These are phyloP conservation scores for Colletotrichum orbiculare DNA, from an alignment of 2,329 filamentous ascomycete species.

Conservation along the genomic window DNA sequence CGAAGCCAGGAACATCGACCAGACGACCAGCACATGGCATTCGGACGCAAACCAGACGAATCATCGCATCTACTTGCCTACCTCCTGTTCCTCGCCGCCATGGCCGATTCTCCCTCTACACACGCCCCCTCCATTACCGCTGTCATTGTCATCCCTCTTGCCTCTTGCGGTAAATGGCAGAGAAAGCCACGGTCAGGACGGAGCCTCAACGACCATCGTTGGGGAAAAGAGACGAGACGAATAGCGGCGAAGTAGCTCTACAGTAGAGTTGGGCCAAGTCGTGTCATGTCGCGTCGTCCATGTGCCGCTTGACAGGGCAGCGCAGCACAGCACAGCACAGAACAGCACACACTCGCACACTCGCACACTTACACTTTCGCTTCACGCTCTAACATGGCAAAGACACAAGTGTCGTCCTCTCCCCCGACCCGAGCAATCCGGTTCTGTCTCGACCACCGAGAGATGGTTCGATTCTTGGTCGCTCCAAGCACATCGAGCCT, in stretches of 20 bases:
- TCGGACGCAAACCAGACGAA: constrained; percentile 24
- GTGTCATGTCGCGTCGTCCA: constrained; percentile 3
- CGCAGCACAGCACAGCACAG: constrained; percentile 5
- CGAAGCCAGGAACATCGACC: constrained; percentile 19
- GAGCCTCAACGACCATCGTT: constrained; percentile 13
- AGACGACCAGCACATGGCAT: constrained; percentile 31
- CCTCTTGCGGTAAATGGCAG: constrained; percentile 33
- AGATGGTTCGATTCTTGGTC: neutral
- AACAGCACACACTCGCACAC: neutral
- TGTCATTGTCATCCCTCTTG: neutral
- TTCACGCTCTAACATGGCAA: constrained; percentile 9
- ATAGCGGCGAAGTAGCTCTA: neutral
- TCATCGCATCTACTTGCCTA: constrained; percentile 3
- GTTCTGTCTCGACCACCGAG: constrained; percentile 23
- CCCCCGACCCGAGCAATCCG: constrained; percentile 20
- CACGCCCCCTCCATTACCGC: constrained; percentile 32
- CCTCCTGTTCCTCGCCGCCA: constrained; percentile 14
- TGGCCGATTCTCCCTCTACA: constrained; percentile 5
- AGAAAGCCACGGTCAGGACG: constrained; percentile 18
- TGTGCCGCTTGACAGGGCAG: neutral
- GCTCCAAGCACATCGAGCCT: neutral
- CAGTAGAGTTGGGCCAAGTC: constrained; percentile 18
- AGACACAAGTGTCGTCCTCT: neutral
- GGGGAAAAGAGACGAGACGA: constrained; percentile 30
- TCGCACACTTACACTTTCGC: constrained; percentile 31